phyloP scores from a whole-genome alignment of 2,329 filamentous ascomycete species.

The Aspergillus melleus region DNA sequence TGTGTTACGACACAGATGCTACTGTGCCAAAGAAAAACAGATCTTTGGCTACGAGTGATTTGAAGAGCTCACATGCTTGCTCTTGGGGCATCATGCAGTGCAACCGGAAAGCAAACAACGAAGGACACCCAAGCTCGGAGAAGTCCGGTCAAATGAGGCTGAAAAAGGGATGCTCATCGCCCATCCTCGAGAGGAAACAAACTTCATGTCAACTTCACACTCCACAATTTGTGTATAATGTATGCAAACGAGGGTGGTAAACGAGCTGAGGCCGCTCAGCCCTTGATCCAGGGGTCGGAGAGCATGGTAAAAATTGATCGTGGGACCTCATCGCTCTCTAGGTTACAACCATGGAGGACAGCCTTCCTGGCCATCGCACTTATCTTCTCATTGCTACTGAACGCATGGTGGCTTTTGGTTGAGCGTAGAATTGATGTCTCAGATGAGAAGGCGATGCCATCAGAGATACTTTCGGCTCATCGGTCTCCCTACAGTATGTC shows the following conservation, averaged over 20 bases:
- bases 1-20: background rate
- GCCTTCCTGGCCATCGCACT: background rate
- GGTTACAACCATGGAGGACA: background rate
- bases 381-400: background rate
- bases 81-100: background rate
- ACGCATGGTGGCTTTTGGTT: background rate
- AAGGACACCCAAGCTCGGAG: background rate
- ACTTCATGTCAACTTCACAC: background rate
- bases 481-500: background rate
- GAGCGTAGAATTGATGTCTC: background rate
- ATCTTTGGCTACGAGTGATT: background rate
- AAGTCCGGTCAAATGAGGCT: background rate
- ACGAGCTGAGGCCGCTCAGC: too few relatives aligned
- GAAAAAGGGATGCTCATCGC: background rate
- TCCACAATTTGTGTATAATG: background rate
- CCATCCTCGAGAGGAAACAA: background rate
- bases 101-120: background rate
- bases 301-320: background rate
- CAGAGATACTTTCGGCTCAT: background rate
- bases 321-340: background rate
- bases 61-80: background rate
- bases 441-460: background rate
- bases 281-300: background rate
- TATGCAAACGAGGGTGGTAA: background rate
- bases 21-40: background rate